Base-by-base conservation (phyloP, 371 early-diverging fungal species). In the Haplosporangium sp. region DNA sequence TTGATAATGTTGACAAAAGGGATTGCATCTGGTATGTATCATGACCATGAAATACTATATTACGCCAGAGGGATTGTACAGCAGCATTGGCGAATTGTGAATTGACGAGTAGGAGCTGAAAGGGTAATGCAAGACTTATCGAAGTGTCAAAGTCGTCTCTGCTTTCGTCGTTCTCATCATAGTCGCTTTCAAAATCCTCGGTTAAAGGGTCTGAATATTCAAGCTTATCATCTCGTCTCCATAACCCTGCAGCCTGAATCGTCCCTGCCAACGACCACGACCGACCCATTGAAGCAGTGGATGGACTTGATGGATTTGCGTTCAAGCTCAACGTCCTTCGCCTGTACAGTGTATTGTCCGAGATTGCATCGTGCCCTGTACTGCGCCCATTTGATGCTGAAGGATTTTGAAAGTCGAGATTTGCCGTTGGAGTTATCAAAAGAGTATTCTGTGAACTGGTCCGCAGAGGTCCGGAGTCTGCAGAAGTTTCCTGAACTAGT, bases 41-140 rank as follows among this genome's bases (percentile, higher is more conserved):
- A 34, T 78, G 78, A 10, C 78, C 78, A 42, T 78, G 78, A 35
- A 78, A 78, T 47, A 78, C 78, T 2, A 78, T 39, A 15, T 66
- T 69, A 45, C 69, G 65, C 65, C 73, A 70, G 1, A 78, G 67
- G 4, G 71, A 53, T n/a, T 72, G 66, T 4, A 73, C 64, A 7
- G 78, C 78, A 1, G 74, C 78, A 52, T 78, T 71, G n/a, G 78
- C 73, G 44, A 78, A 66, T n/a, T 67, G 57, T 35, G 59, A n/a
- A 45, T 71, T 78, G 27, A 73, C 74, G 20, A 78, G 63, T 10
- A 78, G 47, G 50, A 72, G 66, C 39, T 69, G 65, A 55, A 78
- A 72, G 1, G 78, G 74, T 44, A 37, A 37, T 1, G 74, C 52
- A 7, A 74, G 61, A 45, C 63, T 55, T 44, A 74, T 68, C 44